A percentile compares a stretch with the other conserved stretches of the same genome.
phyloP scores from a whole-genome alignment of 768 basidiomycete genomes.

The Mycena epipterygia region DNA sequence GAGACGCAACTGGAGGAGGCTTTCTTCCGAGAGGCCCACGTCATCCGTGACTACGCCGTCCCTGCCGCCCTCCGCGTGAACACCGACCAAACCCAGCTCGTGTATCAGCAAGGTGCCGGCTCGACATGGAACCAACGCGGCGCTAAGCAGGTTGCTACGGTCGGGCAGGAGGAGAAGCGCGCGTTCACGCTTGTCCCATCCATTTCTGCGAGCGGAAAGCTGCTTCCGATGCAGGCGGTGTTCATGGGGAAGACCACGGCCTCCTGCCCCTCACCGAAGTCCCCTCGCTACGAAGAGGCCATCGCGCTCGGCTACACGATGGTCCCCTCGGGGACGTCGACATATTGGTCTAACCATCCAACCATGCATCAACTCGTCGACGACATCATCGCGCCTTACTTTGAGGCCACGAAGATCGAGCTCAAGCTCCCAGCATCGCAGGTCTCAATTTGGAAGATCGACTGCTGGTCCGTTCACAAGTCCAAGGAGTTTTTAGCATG shows the following conservation, averaged over 20 bases:
- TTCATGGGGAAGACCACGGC: constrained; percentile 44
- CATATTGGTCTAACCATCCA: constrained; percentile 44
- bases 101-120: constrained; percentile 40
- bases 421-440: constrained; percentile 32
- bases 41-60: constrained; percentile 44
- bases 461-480: constrained; percentile 48
- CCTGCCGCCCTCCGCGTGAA: constrained; percentile 48
- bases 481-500: constrained; percentile 45
- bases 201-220: constrained; percentile 44
- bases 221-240: constrained; percentile 57
- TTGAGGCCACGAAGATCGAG: constrained; percentile 30
- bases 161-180: constrained; percentile 56
- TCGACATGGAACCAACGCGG: constrained; percentile 48
- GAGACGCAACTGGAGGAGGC: constrained; percentile 37
- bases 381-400: constrained; percentile 46
- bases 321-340: constrained; percentile 31
- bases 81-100: constrained; percentile 53
- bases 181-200: constrained; percentile 56
- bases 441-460: constrained; percentile 35
- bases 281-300: constrained; percentile 39
- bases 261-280: constrained; percentile 39
- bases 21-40: constrained; percentile 39
- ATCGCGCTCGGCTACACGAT: constrained; percentile 41
- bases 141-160: constrained; percentile 49
- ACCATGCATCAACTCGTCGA: constrained; percentile 42